phyloP scores from a whole-genome alignment of 1,139 yeast genomes.

The Blastobotrys aristatus region DNA sequence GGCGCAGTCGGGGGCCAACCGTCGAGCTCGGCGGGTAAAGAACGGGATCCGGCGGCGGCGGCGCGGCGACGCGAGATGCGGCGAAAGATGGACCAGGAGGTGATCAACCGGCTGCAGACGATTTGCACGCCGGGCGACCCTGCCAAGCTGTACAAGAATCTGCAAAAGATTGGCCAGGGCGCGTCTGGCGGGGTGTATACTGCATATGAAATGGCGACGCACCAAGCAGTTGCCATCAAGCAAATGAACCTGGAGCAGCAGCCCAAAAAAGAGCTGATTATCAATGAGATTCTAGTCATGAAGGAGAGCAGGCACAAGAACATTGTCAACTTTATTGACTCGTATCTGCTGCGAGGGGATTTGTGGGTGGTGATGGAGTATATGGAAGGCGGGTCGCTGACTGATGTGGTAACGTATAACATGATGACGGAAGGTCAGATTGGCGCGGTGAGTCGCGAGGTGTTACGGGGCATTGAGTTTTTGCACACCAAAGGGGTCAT shows the following conservation, averaged over 20 bases:
- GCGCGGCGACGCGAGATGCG: constrained; percentile 75
- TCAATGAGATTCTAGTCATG: constrained; percentile 93
- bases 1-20: constrained; percentile 29
- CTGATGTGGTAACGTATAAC: constrained; percentile 92
- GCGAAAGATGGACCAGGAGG: constrained; percentile 60
- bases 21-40: constrained; percentile 32
- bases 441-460: constrained; percentile 92
- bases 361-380: constrained; percentile 98
- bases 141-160: constrained; percentile 57
- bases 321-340: constrained; percentile 89
- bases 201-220: constrained; percentile 63
- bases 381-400: constrained; percentile 96
- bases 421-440: constrained; percentile 97
- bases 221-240: constrained; percentile 81
- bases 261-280: constrained; percentile 90
- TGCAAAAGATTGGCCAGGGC: constrained; percentile 91
- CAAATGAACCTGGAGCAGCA: constrained; percentile 93
- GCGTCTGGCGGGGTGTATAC: constrained; percentile 97
- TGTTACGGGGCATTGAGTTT: constrained; percentile 77
- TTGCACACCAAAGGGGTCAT: constrained; percentile 91
- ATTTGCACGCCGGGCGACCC: constrained; percentile 92
- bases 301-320: constrained; percentile 87
- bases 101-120: constrained; percentile 61
- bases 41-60: constrained; percentile 30
- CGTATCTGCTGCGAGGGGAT: constrained; percentile 61